phyloP scores from a whole-genome alignment of 768 basidiomycete species.

The Hemileccinum rubropunctum region DNA sequence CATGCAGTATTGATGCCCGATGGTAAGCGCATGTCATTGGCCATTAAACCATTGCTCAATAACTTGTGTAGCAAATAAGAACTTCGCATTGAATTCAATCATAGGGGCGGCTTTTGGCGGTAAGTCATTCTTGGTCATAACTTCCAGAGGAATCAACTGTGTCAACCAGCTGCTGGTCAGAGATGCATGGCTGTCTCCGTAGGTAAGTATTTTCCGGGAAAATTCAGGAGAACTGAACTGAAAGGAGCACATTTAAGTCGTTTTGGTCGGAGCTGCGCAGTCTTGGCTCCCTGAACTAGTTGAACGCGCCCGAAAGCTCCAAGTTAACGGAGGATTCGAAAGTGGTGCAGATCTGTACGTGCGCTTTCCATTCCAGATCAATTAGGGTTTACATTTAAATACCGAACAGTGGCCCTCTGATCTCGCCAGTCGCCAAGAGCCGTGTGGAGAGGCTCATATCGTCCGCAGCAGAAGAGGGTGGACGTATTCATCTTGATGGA shows the following conservation, averaged over 20 bases:
- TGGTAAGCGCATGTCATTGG: slow-evolving; percentile 45
- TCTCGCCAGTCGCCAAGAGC: slow-evolving; percentile 78
- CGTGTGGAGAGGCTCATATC: slow-evolving; percentile 74
- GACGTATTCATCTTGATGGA: slow-evolving; percentile 84
- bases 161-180: slow-evolving; percentile 79
- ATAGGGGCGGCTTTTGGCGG: slow-evolving; percentile 93
- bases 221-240: neutral
- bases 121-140: slow-evolving; percentile 32
- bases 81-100: slow-evolving; percentile 87
- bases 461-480: slow-evolving; percentile 77
- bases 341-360: slow-evolving; percentile 73
- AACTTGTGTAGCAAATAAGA: slow-evolving; percentile 71
- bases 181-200: slow-evolving; percentile 97
- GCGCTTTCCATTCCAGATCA: neutral
- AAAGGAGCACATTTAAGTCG: slow-evolving; percentile 35
- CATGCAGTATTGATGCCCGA: slow-evolving; percentile 93
- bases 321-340: slow-evolving; percentile 91
- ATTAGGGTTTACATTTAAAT: neutral
- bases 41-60: neutral
- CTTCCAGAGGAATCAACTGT: slow-evolving; percentile 21
- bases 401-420: slow-evolving; percentile 62
- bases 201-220: slow-evolving; percentile 43
- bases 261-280: slow-evolving; percentile 78
- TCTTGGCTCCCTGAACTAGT: slow-evolving; percentile 86
- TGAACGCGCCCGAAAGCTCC: slow-evolving; percentile 74